phyloP scores from a whole-genome alignment of 352 stramenopile genomes.

The Thalassiosira mediterranea region DNA sequence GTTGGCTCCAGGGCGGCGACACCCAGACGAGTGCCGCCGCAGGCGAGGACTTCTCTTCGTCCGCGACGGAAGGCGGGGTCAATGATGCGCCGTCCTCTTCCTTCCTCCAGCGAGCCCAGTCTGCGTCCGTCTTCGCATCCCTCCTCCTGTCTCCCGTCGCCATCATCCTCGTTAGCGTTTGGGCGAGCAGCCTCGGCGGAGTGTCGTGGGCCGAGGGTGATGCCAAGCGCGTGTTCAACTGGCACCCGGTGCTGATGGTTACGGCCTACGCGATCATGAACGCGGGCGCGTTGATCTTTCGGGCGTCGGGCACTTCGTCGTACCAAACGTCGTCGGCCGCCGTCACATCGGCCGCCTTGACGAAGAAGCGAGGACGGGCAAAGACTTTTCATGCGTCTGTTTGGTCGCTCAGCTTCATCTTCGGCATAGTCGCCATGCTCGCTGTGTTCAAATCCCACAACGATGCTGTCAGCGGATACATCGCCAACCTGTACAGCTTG shows the following conservation, averaged over 20 bases:
- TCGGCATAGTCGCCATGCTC: slow-evolving; percentile 56
- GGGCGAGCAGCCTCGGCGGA: slow-evolving; percentile 50
- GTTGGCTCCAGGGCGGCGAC: slow-evolving; percentile 25
- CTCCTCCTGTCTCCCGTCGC: slow-evolving; percentile 37
- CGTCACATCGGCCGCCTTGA: not conserved
- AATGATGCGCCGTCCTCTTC: slow-evolving; percentile 6
- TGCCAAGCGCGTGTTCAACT: slow-evolving; percentile 73
- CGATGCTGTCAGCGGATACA: slow-evolving; percentile 64
- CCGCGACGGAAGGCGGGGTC: not conserved
- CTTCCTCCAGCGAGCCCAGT: slow-evolving; percentile 34
- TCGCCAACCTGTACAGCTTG: slow-evolving; percentile 78
- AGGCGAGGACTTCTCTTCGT: slow-evolving; percentile 14
- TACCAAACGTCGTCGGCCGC: slow-evolving; percentile 29
- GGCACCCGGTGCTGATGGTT: slow-evolving; percentile 78
- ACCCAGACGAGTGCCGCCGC: slow-evolving; percentile 1
- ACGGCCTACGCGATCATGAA: slow-evolving; percentile 59
- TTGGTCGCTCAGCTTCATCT: slow-evolving; percentile 63
- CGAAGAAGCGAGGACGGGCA: slow-evolving; percentile 22
- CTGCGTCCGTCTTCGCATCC: slow-evolving; percentile 23
- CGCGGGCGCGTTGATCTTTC: slow-evolving; percentile 47
- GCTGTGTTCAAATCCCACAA: slow-evolving; percentile 78
- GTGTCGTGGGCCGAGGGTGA: slow-evolving; percentile 57
- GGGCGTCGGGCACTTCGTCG: slow-evolving; percentile 39
- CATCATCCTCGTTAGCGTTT: slow-evolving; percentile 51
- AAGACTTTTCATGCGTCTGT: slow-evolving; percentile 58